These are phyloP conservation scores for Cryptococcus sp. DNA, from an alignment of 1,284 basidiomycete genomes.

Conservation along the genomic window DNA sequence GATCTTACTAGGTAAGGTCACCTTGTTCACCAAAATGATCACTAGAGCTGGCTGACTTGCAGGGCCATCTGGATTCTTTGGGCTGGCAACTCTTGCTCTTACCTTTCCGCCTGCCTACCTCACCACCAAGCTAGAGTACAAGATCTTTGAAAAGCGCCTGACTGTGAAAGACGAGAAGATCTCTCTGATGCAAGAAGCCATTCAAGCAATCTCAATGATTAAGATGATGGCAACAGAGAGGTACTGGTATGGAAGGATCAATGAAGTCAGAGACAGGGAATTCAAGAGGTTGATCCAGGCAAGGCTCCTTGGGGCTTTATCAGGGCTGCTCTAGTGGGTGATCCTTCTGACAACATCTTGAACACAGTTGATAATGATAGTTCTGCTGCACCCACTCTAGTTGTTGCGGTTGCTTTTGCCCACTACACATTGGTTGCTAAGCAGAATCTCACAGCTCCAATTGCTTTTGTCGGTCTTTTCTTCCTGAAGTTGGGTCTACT, in stretches of 20 bases:
- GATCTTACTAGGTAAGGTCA: slow-evolving; percentile 65
- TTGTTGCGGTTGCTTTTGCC: slow-evolving; percentile 38
- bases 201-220: slow-evolving; percentile 85
- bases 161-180: slow-evolving; percentile 79
- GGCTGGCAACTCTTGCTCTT: slow-evolving; percentile 20
- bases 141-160: slow-evolving; percentile 75
- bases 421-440: slow-evolving; percentile 60
- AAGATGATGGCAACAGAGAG: slow-evolving; percentile 93
- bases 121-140: slow-evolving; percentile 71
- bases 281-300: slow-evolving; percentile 61
- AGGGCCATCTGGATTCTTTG: slow-evolving; percentile 30
- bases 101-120: slow-evolving; percentile 76
- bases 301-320: slow-evolving; percentile 12
- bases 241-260: slow-evolving; percentile 72
- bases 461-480: slow-evolving; percentile 56
- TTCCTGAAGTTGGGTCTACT: neutral
- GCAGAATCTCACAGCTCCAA: slow-evolving; percentile 66
- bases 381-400: slow-evolving; percentile 26
- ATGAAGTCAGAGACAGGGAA: slow-evolving; percentile 66
- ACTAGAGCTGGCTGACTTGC: neutral
- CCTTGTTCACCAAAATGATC: slow-evolving; percentile 44
- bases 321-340: slow-evolving; percentile 26
- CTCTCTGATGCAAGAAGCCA: slow-evolving; percentile 81
- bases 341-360: neutral
- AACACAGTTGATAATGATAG: slow-evolving; percentile 17